phyloP scores from a whole-genome alignment of 768 basidiomycete genomes.

The Gymnopilus junonius region DNA sequence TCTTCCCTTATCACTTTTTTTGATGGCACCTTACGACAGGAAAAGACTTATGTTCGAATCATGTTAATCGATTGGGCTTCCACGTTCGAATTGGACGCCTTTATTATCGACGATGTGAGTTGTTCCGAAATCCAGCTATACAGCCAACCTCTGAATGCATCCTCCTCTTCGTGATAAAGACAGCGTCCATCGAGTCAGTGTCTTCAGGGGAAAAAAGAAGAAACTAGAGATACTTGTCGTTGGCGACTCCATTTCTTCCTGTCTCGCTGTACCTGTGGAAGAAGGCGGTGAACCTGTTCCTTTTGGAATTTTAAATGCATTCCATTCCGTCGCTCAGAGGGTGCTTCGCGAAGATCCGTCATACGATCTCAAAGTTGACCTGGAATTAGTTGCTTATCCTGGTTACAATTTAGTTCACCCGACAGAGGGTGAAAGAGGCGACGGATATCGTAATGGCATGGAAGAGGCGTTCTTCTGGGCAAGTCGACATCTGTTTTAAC shows the following conservation, averaged over 20 bases:
- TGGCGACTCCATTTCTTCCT: slow-evolving; percentile 14
- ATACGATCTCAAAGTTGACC: neutral
- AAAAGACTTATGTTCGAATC: slow-evolving; percentile 5
- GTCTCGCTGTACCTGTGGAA: slow-evolving; percentile 4
- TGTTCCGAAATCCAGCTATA: neutral
- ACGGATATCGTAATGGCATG: slow-evolving; percentile 5
- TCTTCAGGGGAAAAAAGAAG: neutral
- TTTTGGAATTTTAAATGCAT: slow-evolving; percentile 8
- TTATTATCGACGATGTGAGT: slow-evolving; percentile 8
- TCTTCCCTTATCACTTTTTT: slow-evolving; percentile 3
- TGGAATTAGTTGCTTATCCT: slow-evolving; percentile 6
- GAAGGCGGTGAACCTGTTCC: slow-evolving; percentile 13
- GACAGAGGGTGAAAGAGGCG: neutral
- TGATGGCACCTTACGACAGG: neutral
- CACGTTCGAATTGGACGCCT: slow-evolving; percentile 5
- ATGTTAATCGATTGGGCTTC: slow-evolving; percentile 17
- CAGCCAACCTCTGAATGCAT: neutral
- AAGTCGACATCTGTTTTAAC: neutral
- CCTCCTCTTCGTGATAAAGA: neutral
- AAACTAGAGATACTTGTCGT: slow-evolving; percentile 2
- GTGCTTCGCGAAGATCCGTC: neutral
- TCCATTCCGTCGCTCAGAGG: slow-evolving; percentile 10
- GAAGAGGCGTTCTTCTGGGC: slow-evolving; percentile 9
- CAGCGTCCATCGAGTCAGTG: neutral
- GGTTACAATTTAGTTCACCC: slow-evolving; percentile 4